Conservation (phyloP, 2,329 filamentous ascomycete genomes). For the Mollisiaceae sp. region DNA sequence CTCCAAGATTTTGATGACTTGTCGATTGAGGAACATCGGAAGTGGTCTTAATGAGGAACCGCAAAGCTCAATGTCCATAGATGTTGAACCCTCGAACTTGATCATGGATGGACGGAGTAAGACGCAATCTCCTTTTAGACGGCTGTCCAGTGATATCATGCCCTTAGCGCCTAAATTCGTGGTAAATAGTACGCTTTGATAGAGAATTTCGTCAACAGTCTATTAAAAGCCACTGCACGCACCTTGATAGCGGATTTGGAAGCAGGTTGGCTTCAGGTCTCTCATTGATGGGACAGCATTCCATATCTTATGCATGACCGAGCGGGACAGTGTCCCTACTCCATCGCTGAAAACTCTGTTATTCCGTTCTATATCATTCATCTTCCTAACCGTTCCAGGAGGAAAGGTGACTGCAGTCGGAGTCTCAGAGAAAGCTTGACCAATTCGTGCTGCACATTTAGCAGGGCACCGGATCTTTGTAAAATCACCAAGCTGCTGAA, state of each 20-base stretch:
- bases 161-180: conserved; percentile 67
- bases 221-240: conserved; percentile 25
- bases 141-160: conserved; percentile 73
- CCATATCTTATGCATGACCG: conserved; percentile 66
- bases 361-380: conserved; percentile 58
- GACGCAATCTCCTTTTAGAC: conserved; percentile 62
- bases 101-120: conserved; percentile 75
- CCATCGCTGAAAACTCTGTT: conserved; percentile 77
- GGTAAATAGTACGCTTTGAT: not conserved
- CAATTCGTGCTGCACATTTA: conserved; percentile 63
- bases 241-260: conserved; percentile 76
- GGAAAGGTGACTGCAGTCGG: conserved; percentile 62
- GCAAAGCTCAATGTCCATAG: conserved; percentile 70
- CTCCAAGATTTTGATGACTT: conserved; percentile 85
- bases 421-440: conserved; percentile 77
- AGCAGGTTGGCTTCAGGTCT: conserved; percentile 61
- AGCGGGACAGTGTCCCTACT: conserved; percentile 72
- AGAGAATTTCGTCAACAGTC: not conserved
- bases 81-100: conserved; percentile 69
- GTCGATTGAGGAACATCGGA: conserved; percentile 76
- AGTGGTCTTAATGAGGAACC: conserved; percentile 70
- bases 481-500: conserved; percentile 55
- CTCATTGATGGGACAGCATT: conserved; percentile 53
- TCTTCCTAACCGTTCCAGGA: conserved; percentile 41
- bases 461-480: conserved; percentile 55